These are phyloP conservation scores for Spathaspora hagerdaliae DNA, from an alignment of 805 yeast genomes.

Conservation along the genomic window DNA sequence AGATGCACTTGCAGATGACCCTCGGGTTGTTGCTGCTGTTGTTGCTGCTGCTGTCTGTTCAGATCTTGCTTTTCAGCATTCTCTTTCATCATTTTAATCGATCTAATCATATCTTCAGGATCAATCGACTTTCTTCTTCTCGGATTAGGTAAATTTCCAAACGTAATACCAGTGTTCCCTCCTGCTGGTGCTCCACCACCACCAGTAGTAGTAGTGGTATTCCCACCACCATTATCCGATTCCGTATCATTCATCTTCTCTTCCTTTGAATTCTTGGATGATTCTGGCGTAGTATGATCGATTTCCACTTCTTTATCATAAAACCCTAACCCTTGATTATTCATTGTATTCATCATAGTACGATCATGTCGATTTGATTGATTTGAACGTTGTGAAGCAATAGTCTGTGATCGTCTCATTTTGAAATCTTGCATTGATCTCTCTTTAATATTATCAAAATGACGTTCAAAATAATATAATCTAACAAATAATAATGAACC, in stretches of 20 bases:
- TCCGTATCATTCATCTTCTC: conserved; percentile 3
- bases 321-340: conserved; percentile 29
- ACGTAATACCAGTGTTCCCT: conserved; percentile 37
- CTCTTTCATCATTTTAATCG: conserved; percentile 75
- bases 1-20: too few species aligned
- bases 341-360: conserved; percentile 18
- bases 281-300: conserved; percentile 4
- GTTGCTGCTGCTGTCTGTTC: conserved; percentile 13
- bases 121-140: conserved; percentile 46
- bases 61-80: conserved; percentile 40
- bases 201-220: too few species aligned
- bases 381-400: conserved; percentile 35
- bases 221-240: neutral
- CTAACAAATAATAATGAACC: conserved; percentile 72
- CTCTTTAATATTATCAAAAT: conserved; percentile 76
- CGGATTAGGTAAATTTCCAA: conserved; percentile 53
- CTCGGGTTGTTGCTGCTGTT: too few species aligned
- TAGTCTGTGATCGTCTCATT: conserved; percentile 76
- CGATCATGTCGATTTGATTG: conserved; percentile 23
- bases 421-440: conserved; percentile 74
- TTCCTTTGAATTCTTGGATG: neutral
- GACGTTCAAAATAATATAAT: conserved; percentile 83
- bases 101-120: conserved; percentile 80
- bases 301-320: conserved; percentile 6
- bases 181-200: too few species aligned